Base-by-base conservation (phyloP, 768 basidiomycete genomes). In the Mycena crocata region DNA sequence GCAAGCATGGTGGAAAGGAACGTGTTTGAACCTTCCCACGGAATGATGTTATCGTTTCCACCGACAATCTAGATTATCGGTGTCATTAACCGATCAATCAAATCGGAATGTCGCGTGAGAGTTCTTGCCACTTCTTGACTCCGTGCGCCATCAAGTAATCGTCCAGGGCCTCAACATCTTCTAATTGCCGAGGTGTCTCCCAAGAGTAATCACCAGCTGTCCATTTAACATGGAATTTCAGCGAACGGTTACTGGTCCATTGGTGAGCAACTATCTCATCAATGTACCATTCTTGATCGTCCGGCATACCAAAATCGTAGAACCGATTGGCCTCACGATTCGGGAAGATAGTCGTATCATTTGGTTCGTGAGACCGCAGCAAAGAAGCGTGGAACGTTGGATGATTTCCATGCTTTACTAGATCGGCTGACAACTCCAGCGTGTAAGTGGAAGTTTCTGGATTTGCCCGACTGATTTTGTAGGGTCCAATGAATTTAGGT, bases 401-500 rank as follows among this genome's bases (percentile, higher is more conserved):
- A 42, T 81, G 77, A 13, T 83, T 76, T 2, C 76, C 23, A 2
- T 76, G 68, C 7, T 35, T 28, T 45, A 24, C 23, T 4, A 81
- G 60, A 2, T 76, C 76, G 0, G 40, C 45, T 0, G 79, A 72
- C 5, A 81, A 46, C 5, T 77, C 72, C 2, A 81, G 46, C 9
- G 19, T 69, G 64, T 80, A 83, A 0, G 60, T 77, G 0, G 74
- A 79, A 0, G 54, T 75, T 5, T 57, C 68, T 0, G 71, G 70
- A 30, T 64, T 23, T 1, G 65, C 69, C 8, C 66, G 31, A 0
- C 71, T 0, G 1, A 84, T 74, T 5, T 67, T 60, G 60, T 74
- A 84, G 0, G 82, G 84, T 5, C 84, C 81, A n/a, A 84, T 72
- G 58, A 67, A 52, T 15, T 52, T n/a, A n/a, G n/a, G n/a, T n/a